Percentiles rank a stretch among this genome's conserved stretches.
phyloP scores from a whole-genome alignment of 1,139 yeast species.

The Meyerozyma guilliermondii region DNA sequence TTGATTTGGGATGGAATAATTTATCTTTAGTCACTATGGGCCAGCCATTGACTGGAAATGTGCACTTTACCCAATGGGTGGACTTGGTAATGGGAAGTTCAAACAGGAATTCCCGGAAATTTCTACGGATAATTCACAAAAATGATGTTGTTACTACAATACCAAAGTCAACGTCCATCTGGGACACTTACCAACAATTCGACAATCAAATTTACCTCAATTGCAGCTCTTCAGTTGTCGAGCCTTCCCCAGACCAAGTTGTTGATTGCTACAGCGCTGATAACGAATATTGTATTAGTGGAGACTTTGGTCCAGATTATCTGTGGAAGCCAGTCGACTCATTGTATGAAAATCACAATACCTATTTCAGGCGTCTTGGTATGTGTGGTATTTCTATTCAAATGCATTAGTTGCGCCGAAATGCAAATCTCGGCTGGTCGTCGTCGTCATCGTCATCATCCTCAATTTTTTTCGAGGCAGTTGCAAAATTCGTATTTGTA shows the following conservation, averaged over 20 bases:
- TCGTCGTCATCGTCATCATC: slow-evolving; percentile 1
- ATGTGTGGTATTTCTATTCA: slow-evolving; percentile 31
- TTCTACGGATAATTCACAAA: slow-evolving; percentile 40
- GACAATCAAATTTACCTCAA: slow-evolving; percentile 44
- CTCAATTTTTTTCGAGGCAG: not conserved
- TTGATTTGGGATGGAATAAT: slow-evolving; percentile 30
- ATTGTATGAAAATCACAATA: slow-evolving; percentile 37
- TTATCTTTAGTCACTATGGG: slow-evolving; percentile 44
- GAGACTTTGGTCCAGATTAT: slow-evolving; percentile 21
- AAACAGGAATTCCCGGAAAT: slow-evolving; percentile 19
- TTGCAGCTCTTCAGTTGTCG: slow-evolving; percentile 22
- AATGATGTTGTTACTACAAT: slow-evolving; percentile 42
- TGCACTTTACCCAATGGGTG: slow-evolving; percentile 33
- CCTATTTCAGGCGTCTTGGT: slow-evolving; percentile 46
- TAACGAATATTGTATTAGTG: slow-evolving; percentile 33
- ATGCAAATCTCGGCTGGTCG: not conserved
- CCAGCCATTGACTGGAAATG: slow-evolving; percentile 47
- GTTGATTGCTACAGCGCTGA: slow-evolving; percentile 28
- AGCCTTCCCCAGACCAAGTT: slow-evolving; percentile 25
- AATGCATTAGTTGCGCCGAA: not conserved
- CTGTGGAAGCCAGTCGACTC: slow-evolving; percentile 14
- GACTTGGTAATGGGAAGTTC: slow-evolving; percentile 30
- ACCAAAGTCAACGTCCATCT: slow-evolving; percentile 26
- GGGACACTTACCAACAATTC: slow-evolving; percentile 33
- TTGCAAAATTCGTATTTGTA: not conserved